Base-by-base conservation (phyloP, 306 rosid genomes). In the Morella rubra region DNA sequence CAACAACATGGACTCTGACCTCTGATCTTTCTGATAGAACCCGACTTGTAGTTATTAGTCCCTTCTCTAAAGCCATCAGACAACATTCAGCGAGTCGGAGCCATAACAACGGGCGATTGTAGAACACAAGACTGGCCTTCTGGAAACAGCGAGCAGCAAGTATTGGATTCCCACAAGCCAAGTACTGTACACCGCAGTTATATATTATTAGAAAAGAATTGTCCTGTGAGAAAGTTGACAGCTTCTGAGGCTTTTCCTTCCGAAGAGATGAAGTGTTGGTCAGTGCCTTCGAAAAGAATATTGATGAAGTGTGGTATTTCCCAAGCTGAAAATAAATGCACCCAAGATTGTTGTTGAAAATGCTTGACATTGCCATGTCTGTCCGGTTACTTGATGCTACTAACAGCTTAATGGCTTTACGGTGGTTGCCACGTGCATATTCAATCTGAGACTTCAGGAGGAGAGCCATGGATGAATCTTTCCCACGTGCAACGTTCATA, bases 71-170 rank as follows among this genome's bases (percentile, higher is more conserved):
- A 80, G 98, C 99, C 99, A 96, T 88, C 81, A 96, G 86, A 89
- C 98, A 96, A 93, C 98, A 92, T 64, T 96, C 99, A 12, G 98
- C 90, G 61, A 96, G 86, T 62, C 99, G 90, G 79, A 96, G 99
- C 99, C 99, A 96, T 89, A 96, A 81, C 65, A 96, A 85, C 73
- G 99, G 97, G 65, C 91, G 93, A 71, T 80, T 90, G 82, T 89
- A 87, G 79, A 96, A 88, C 77, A 96, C 85, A 84, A 87, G 76
- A 84, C 97, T 90, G 60, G 99, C 90, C 77, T 96, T 96, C 82
- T 93, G 92, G 77, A 96, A 96, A 83, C 99, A 96, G 45, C 87
- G 97, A 51, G 96, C 96, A 14, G 97, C 99, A 69, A 88, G 93
- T 68, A 88, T 52, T 73, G 99, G 99, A 76, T 89, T 96, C 83